A percentile compares a stretch with the other conserved stretches of the same genome.
Evolutionary conservation across 129 eudicot genomes (phyloP).

Genomic region (Arctium lappa): DNA sequence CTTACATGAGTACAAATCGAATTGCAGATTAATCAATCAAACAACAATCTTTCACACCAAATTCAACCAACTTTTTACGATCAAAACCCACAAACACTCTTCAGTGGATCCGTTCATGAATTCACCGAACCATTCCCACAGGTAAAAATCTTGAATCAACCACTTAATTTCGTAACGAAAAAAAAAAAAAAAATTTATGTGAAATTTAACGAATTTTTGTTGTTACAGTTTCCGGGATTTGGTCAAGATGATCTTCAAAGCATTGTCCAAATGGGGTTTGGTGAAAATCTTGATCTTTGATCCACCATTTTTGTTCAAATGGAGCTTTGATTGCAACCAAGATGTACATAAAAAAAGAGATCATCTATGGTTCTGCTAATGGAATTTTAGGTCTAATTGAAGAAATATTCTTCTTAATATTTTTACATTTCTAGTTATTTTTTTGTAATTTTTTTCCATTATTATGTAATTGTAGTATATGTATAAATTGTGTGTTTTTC

Average conservation of each 20-base stretch:
- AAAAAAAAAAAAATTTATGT: neutral
- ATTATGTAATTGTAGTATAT: constrained; percentile 30
- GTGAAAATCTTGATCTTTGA: constrained; percentile 36
- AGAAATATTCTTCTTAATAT: constrained; percentile 24
- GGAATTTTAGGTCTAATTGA: constrained; percentile 42
- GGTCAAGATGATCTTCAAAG: constrained; percentile 80
- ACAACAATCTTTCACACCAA: constrained; percentile 35
- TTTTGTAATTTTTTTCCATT: constrained; percentile 16
- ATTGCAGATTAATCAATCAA: constrained; percentile 55
- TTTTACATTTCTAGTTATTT: constrained; percentile 15
- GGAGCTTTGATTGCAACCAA: constrained; percentile 47
- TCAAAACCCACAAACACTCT: constrained; percentile 44
- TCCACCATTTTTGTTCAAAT: constrained; percentile 22
- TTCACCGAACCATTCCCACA: constrained; percentile 50
- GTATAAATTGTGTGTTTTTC: constrained; percentile 13
- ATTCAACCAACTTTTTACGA: constrained; percentile 45
- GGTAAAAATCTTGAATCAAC: constrained; percentile 31
- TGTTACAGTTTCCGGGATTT: constrained; percentile 51
- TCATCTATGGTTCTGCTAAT: constrained; percentile 26
- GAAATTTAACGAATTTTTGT: neutral
- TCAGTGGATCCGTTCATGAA: constrained; percentile 43
- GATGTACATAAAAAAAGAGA: constrained; percentile 46
- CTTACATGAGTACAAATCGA: constrained; percentile 13
- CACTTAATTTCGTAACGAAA: neutral
- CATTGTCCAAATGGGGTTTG: constrained; percentile 83